A percentile compares a stretch with the other conserved stretches of the same genome.
These are phyloP conservation scores for Verticillium nubilum DNA, from an alignment of 2,329 filamentous ascomycete species.

Conservation along the genomic window DNA sequence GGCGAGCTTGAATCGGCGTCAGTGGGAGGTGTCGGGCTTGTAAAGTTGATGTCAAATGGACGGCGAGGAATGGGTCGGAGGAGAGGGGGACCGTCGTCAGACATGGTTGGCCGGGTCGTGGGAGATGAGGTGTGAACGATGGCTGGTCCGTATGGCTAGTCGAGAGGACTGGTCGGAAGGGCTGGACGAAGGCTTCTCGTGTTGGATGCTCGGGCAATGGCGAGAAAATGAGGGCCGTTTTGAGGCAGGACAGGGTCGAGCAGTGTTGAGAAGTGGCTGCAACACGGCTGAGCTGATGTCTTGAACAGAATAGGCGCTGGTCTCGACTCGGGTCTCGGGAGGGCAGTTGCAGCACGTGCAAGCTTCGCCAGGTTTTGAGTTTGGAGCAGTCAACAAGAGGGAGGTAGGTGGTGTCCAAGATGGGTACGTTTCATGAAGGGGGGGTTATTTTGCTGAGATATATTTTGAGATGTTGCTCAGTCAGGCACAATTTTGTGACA, in stretches of 20 bases:
- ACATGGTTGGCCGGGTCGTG: constrained; percentile 21
- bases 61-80: constrained; percentile 67
- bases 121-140: neutral
- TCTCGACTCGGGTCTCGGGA: neutral
- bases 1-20: constrained; percentile 25
- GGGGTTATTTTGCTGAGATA: neutral
- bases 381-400: neutral
- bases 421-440: neutral
- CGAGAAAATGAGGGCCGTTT: neutral
- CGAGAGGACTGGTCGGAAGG: neutral
- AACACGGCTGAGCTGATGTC: neutral
- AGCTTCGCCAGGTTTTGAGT: neutral
- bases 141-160: too few relatives aligned
- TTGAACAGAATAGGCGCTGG: neutral
- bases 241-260: neutral
- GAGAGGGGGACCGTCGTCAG: constrained; percentile 46
- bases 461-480: neutral
- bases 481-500: neutral
- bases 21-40: constrained; percentile 37
- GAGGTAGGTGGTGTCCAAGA: too few relatives aligned
- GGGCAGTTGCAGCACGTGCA: neutral
- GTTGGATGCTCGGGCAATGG: neutral
- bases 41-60: constrained; percentile 57
- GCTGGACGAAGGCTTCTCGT: neutral
- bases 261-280: neutral